Conservation (phyloP, 2,329 filamentous ascomycete species). For the Monilinia laxa region DNA sequence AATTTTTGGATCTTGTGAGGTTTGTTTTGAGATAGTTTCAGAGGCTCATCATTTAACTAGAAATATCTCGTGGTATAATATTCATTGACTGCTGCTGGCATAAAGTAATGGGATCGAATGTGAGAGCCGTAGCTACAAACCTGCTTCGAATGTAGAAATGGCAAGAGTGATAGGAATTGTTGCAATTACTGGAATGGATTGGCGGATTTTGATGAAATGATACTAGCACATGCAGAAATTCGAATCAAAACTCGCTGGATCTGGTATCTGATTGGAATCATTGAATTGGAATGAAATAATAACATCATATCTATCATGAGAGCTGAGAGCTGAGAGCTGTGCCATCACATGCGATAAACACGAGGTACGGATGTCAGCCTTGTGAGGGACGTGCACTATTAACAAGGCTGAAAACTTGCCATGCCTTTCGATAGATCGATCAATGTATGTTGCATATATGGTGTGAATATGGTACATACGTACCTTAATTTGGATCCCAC, state of each 20-base stretch:
- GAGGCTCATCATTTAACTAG: not conserved
- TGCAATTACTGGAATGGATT: not conserved
- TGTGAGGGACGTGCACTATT: slow-evolving; percentile 14
- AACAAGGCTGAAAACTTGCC: slow-evolving; percentile 9
- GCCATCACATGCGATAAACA: slow-evolving; percentile 20
- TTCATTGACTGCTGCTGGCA: not conserved
- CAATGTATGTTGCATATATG: not conserved
- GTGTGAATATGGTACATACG: not conserved
- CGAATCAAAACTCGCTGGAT: not conserved
- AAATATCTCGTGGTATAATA: not conserved
- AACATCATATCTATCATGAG: not conserved
- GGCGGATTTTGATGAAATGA: not conserved
- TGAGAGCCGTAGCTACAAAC: not conserved
- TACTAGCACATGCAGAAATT: not conserved
- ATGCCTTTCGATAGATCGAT: not conserved
- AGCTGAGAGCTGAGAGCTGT: not conserved
- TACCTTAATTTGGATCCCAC: too few relatives aligned
- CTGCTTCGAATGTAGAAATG: not conserved
- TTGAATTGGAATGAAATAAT: not conserved
- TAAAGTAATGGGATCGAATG: not conserved
- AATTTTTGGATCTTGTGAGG: not conserved
- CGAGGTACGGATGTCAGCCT: slow-evolving; percentile 14
- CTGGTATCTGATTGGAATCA: not conserved
- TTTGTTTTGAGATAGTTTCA: not conserved
- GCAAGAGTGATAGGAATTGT: not conserved